phyloP scores from a whole-genome alignment of 2,329 filamentous ascomycete genomes.

The Alternaria dauci region DNA sequence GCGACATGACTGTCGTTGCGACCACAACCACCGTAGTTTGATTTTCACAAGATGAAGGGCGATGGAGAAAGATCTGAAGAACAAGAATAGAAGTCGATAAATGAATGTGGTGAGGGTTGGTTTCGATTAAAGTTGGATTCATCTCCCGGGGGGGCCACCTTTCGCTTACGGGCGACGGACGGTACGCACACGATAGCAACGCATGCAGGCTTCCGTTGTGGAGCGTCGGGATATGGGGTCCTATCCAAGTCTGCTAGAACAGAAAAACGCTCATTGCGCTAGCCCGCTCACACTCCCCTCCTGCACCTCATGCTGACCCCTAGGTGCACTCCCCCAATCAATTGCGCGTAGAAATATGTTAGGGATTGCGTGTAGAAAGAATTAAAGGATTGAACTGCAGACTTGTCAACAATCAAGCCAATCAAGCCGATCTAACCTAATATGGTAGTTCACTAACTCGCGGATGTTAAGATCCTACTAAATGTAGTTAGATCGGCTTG shows the following conservation, averaged over 20 bases:
- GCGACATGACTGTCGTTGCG: background rate
- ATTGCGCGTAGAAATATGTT: background rate
- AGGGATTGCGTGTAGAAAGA: no score
- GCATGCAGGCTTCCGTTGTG: no score
- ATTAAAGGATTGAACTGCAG: no score
- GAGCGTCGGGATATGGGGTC: no score
- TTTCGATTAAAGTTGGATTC: background rate
- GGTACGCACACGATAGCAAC: no score
- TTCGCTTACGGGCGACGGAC: no score
- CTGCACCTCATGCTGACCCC: background rate
- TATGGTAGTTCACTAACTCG: slow-evolving; percentile 1
- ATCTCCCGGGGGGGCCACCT: background rate
- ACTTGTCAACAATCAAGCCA: slow-evolving; percentile 8
- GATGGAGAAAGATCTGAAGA: background rate
- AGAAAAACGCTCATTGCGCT: background rate
- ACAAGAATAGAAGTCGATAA: background rate
- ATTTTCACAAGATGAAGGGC: background rate
- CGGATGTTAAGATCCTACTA: background rate
- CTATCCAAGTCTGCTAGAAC: background rate
- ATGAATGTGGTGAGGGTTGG: background rate
- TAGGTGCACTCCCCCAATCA: background rate
- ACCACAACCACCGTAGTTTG: background rate
- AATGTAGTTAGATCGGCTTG: slow-evolving; percentile 3
- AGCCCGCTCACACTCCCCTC: background rate
- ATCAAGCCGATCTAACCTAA: slow-evolving; percentile 6